phyloP scores from a whole-genome alignment of 345 rosid genomes.

The thale cress (Arabidopsis thaliana) region DNA sequence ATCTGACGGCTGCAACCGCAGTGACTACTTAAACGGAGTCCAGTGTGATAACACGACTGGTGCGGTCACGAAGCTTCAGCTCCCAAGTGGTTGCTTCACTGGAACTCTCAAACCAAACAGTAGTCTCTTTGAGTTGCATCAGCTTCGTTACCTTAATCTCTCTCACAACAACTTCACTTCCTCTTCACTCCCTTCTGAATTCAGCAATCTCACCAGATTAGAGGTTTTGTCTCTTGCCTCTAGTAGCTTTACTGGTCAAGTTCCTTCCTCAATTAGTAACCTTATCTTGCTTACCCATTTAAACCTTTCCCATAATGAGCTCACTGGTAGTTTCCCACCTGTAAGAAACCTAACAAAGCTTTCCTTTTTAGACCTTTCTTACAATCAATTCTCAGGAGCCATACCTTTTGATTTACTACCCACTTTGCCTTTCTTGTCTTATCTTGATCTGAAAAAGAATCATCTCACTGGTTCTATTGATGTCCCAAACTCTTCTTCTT shows the following conservation, averaged over 20 bases:
- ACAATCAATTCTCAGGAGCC: constrained; percentile 19
- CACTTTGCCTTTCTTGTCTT: constrained; percentile 18
- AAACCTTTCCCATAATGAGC: constrained; percentile 28
- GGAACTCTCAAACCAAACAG: constrained; percentile 24
- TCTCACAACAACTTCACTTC: constrained; percentile 31
- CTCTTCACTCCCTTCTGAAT: constrained; percentile 20
- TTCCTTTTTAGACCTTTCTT: constrained; percentile 11
- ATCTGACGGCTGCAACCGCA: constrained; percentile 4
- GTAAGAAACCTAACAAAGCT: constrained; percentile 23
- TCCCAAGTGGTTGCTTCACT: constrained; percentile 17
- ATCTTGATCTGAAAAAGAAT: constrained; percentile 26
- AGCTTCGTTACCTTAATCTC: constrained; percentile 31
- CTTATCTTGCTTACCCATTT: constrained; percentile 9
- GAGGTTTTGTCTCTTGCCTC: constrained; percentile 31
- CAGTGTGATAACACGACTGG: constrained; percentile 22
- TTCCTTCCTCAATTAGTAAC: constrained; percentile 28
- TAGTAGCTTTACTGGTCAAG: constrained; percentile 23
- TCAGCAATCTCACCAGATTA: constrained; percentile 17
- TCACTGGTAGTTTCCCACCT: constrained; percentile 28
- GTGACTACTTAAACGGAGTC: constrained; percentile 13
- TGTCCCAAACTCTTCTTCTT: constrained; percentile 5
- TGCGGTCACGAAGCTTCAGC: constrained; percentile 20
- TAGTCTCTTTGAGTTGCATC: constrained; percentile 9
- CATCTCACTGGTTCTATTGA: constrained; percentile 19
- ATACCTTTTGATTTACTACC: constrained; percentile 30